Base-by-base conservation (phyloP, 2,329 filamentous ascomycete genomes). In the Septoria petroselini region DNA sequence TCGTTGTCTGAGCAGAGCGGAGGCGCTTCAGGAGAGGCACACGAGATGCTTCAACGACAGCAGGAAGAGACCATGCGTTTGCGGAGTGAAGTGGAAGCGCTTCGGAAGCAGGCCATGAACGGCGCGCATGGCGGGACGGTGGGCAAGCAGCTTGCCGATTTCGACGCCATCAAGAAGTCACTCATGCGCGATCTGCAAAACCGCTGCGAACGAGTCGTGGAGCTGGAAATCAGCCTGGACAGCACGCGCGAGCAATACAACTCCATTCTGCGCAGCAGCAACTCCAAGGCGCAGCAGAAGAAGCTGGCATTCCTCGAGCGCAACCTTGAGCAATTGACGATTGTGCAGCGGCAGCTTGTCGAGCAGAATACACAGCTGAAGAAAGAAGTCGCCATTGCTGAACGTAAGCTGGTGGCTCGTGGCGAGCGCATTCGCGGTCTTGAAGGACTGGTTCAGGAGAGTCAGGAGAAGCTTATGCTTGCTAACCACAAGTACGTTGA, bases 271-370 rank as follows among this genome's bases (percentile, higher is more conserved):
- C 85, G 91, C 49, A 93, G 89, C 41, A 95, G 89, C 60, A 98
- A 98, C 77, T 97, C 95, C 77, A 86, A 93, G 52, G 91, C 93
- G 18, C 93, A 98, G 75, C 93, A 98, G 73, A 98, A 98, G 86
- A 98, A 98, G 81, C 97, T 98, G 88, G 94, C 93, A 12, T 98
- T 98, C 80, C 75, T 98, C 42, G 93, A 98, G 76, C 86, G 93
- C 67, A 98, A 98, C 69, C 82, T 98, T 33, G 93, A 98, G 74
- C 93, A 98, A 72, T 79, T 98, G 47, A 98, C 93, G 3, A 89
- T 95, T 66, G 93, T 98, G 46, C 93, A 98, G 73, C 84, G 93
- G 48, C 93, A 98, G 73, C 83, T 98, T 9, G 93, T 98, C 25
- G 93, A 98, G 75, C 93, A 98, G 72, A 98, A 98, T 73, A 88